phyloP scores from a whole-genome alignment of 345 rosid genomes.

The Excoecaria cochinchinensis region DNA sequence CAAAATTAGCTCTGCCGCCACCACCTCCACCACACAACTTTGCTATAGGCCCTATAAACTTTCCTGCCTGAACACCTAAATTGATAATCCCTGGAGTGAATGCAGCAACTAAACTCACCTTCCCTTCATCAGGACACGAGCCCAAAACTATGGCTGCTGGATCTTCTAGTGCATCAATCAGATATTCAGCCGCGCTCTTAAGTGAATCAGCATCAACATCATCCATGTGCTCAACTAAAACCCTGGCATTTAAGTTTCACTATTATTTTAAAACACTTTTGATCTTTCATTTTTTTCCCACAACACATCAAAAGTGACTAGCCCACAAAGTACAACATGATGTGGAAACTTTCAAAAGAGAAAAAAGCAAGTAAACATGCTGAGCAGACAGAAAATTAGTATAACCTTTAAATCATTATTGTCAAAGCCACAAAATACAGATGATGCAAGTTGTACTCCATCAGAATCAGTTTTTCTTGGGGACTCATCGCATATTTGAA shows the following conservation, averaged over 20 bases:
- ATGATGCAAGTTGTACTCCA: constrained; percentile 6
- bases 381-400: not conserved
- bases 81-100: constrained; percentile 68
- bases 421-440: not conserved
- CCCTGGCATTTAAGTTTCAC: constrained; percentile 39
- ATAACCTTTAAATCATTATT: not conserved
- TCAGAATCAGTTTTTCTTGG: not conserved
- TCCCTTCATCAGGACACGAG: constrained; percentile 78
- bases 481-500: not conserved
- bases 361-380: not conserved
- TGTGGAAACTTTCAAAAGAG: not conserved
- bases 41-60: constrained; percentile 79
- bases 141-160: constrained; percentile 82
- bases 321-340: not conserved
- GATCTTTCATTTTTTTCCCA: not conserved
- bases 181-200: constrained; percentile 77
- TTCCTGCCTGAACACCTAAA: constrained; percentile 86
- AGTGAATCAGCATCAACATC: constrained; percentile 81
- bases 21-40: constrained; percentile 94
- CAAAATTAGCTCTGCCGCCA: constrained; percentile 88
- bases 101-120: constrained; percentile 92
- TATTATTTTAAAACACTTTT: not conserved
- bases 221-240: constrained; percentile 78
- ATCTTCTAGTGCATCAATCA: constrained; percentile 62
- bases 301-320: not conserved